Conservation (phyloP, 2,329 filamentous ascomycete genomes). For the Colletotrichum zoysiae region DNA sequence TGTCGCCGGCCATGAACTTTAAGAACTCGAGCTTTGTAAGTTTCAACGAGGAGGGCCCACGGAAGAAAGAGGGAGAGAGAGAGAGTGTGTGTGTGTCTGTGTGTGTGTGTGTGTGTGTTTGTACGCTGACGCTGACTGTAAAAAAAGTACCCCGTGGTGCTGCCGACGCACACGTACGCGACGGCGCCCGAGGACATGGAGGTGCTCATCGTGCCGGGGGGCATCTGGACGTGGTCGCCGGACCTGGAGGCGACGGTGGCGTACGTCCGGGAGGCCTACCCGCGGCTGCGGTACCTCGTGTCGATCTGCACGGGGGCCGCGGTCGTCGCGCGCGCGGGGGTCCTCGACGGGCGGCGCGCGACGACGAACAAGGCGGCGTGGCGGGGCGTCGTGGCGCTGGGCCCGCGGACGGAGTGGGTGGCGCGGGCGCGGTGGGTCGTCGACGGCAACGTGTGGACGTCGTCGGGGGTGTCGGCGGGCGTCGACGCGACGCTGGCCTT, state of each 20-base stretch:
- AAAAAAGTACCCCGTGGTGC: conserved; percentile 35
- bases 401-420: conserved; percentile 64
- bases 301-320: conserved; percentile 70
- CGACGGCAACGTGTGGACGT: conserved; percentile 70
- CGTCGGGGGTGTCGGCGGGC: conserved; percentile 69
- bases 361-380: conserved; percentile 70
- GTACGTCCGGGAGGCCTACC: conserved; percentile 56
- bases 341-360: conserved; percentile 65
- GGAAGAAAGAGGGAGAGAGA: too few relatives aligned
- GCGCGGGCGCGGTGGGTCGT: conserved; percentile 66
- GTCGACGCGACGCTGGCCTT: conserved; percentile 73
- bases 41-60: background rate
- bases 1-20: conserved; percentile 24
- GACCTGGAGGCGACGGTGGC: conserved; percentile 44
- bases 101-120: too few relatives aligned
- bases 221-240: conserved; percentile 47
- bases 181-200: conserved; percentile 59
- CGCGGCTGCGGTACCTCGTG: conserved; percentile 60
- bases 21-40: conserved; percentile 40
- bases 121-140: background rate
- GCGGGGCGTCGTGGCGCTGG: conserved; percentile 52
- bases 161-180: conserved; percentile 57
- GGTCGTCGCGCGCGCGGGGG: conserved; percentile 63
- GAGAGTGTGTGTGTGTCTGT: too few relatives aligned
- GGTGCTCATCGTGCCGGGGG: conserved; percentile 68